Evolutionary conservation across 176 grass and related monocot species (phyloP), one percentile per base, ranked within the genome.

Genomic region (Otatea glauca): DNA sequence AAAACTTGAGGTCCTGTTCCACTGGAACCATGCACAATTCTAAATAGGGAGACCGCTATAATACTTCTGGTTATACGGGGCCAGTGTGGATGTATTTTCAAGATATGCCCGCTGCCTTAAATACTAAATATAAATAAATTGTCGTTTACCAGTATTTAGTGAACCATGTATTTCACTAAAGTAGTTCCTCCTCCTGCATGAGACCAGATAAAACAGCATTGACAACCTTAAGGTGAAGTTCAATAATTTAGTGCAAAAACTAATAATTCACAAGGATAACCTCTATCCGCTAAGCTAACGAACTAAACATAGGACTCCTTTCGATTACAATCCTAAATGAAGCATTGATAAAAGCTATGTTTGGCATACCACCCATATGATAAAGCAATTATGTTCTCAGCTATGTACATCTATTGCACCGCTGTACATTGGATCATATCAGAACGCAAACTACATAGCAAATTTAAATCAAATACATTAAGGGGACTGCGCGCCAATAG

Each of bases 391-490:
- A 80, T 7, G 41, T 39, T 66, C 18, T 21, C 0, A n/a, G 65
- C 20, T 17, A 7, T 3, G 37, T 29, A 7, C 2, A 13, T 16
- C 77, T 81, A 81, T 35, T 60, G 12, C 77, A 70, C 56, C 48
- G 39, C 29, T 8, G 8, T 68, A n/a, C 65, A 76, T 32, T 83
- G 42, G 51, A 59, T 39, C 41, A 71, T 45, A 62, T 50, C 6
- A 5, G 43, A 34, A 77, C 25, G 59, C 55, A 23, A 63, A 44
- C 25, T 83, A 62, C 53, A 43, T n/a, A n/a, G 45, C 38, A 7
- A 0, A 78, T 68, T 82, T 74, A 65, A 86, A 78, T 78, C 38
- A 44, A 78, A 79, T 59, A 65, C 44, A 9, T 41, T 27, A 79
- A 68, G 0, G n/a, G 49, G 62, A 14, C 9, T 27, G 29, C 13